Base-by-base conservation (phyloP, 2,329 filamentous ascomycete species). In the Monosporascus cannonballus region DNA sequence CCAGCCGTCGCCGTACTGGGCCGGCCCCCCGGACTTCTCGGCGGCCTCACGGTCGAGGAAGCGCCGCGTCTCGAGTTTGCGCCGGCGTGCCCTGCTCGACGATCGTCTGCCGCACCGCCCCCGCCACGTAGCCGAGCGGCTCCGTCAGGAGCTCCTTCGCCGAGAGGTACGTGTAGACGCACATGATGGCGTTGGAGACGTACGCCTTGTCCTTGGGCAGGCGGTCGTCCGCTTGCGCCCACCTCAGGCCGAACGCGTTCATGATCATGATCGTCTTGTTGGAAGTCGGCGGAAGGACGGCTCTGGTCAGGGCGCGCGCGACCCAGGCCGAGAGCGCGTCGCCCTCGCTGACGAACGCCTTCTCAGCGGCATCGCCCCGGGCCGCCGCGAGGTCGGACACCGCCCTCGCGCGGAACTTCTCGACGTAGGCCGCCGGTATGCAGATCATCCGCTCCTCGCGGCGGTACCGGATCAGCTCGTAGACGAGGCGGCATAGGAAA, bases 251-350 rank as follows among this genome's bases (percentile, higher is more conserved):
- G 50, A 75, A 68, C 2, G 69, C 67, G 59, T 74, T 73, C 45
- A 71, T 58, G n/a, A 72, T 60, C 8, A 64, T 66, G 44, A 76
- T 56, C 1, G 65, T 62, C 25, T 63, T 62, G 17, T 58, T 52
- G 18, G 66, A 59, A 56, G 48, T 44, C 53, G 53, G 54, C 27
- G 48, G 59, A 17, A 62, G 61, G n/a, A 14, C 11, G 42, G 54
- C 61, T 25, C 46, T 58, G 22, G 58, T 58, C 27, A 61, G 60
- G 34, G 66, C 62, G 8, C 67, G 67, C 9, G 68, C 60, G 50
- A 66, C 60, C 72, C 75, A 79, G 0, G 72, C 73, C 1, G 65
- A 61, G 2, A 79, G 58, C 2, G 78, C 62, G 50, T 79, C 75
- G 20, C 71, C 69, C n/a, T 77, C 73, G 54, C 72, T 77, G 30